Percentiles rank a stretch among this genome's conserved stretches.
Conservation (phyloP, 495 filamentous ascomycete species). For the Aspergillus asperescens region DNA sequence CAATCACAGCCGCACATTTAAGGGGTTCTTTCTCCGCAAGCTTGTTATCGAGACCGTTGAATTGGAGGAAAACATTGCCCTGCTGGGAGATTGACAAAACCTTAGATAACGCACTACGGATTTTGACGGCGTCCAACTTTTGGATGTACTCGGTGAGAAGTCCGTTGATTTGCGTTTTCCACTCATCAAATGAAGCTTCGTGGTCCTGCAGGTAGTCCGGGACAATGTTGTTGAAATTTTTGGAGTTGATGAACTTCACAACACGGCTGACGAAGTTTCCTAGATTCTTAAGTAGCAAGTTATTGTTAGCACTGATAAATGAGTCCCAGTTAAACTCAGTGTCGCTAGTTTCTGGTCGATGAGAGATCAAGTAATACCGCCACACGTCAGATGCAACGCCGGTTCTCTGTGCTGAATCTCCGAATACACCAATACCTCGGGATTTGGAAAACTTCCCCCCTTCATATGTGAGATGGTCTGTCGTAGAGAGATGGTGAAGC, state of each 20-base stretch:
- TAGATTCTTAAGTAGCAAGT: slow-evolving; percentile 79
- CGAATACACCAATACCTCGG: not conserved
- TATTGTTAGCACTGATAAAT: slow-evolving; percentile 83
- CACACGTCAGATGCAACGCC: slow-evolving; percentile 81
- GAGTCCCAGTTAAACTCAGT: slow-evolving; percentile 80
- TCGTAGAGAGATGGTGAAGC: slow-evolving; percentile 89
- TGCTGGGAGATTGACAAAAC: too few relatives aligned
- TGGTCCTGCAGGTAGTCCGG: not conserved
- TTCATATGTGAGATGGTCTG: slow-evolving; percentile 78
- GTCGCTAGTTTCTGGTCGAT: slow-evolving; percentile 82
- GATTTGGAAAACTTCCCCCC: slow-evolving; percentile 76
- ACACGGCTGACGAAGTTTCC: slow-evolving; percentile 91
- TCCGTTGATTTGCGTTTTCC: too few relatives aligned
- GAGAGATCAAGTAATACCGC: slow-evolving; percentile 89
- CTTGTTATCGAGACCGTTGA: slow-evolving; percentile 77
- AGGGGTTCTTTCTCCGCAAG: slow-evolving; percentile 65
- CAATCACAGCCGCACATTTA: slow-evolving; percentile 66
- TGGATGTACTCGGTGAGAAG: too few relatives aligned
- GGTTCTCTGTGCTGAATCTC: slow-evolving; percentile 70
- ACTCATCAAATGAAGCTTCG: too few relatives aligned
- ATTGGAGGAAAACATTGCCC: too few relatives aligned
- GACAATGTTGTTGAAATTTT: not conserved
- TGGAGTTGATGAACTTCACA: slow-evolving; percentile 70
- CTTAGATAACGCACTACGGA: too few relatives aligned
- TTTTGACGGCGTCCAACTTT: slow-evolving; percentile 65